phyloP scores from a whole-genome alignment of 768 basidiomycete species.

The Termitomyces sp. region DNA sequence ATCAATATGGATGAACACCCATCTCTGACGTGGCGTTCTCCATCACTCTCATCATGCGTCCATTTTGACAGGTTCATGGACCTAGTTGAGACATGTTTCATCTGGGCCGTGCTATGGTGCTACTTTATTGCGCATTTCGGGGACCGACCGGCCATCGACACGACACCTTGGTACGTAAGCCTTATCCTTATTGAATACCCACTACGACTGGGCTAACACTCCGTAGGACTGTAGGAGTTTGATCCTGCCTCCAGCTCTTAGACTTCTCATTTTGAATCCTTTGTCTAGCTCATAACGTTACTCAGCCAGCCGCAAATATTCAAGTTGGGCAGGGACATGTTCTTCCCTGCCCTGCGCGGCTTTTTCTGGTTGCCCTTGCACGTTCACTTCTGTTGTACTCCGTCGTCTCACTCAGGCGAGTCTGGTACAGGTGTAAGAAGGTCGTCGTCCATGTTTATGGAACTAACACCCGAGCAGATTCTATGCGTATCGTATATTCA shows the following conservation, averaged over 20 bases:
- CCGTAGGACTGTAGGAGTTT: background rate
- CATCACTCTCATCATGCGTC: too few species aligned
- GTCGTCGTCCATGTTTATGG: background rate
- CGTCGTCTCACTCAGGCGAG: background rate
- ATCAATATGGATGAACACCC: too few species aligned
- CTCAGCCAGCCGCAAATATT: too few species aligned
- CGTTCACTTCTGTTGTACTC: background rate
- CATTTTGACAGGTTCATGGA: slow-evolving; percentile 35
- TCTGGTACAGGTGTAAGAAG: background rate
- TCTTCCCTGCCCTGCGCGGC: too few species aligned
- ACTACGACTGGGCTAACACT: too few species aligned
- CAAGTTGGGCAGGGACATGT: too few species aligned
- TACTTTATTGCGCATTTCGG: slow-evolving; percentile 44
- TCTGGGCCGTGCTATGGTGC: slow-evolving; percentile 35
- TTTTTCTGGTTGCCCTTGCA: too few species aligned
- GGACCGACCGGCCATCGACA: slow-evolving; percentile 27
- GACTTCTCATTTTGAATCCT: background rate
- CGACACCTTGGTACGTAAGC: background rate
- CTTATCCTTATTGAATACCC: too few species aligned
- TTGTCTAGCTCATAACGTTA: background rate
- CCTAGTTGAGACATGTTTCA: slow-evolving; percentile 29
- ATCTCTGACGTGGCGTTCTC: too few species aligned
- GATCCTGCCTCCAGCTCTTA: too few species aligned
- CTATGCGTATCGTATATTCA: slow-evolving; percentile 1
- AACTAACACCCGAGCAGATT: background rate